These are phyloP conservation scores for Uronychia setigera DNA, from an alignment of 73 alveolate genomes.

Conservation along the genomic window DNA sequence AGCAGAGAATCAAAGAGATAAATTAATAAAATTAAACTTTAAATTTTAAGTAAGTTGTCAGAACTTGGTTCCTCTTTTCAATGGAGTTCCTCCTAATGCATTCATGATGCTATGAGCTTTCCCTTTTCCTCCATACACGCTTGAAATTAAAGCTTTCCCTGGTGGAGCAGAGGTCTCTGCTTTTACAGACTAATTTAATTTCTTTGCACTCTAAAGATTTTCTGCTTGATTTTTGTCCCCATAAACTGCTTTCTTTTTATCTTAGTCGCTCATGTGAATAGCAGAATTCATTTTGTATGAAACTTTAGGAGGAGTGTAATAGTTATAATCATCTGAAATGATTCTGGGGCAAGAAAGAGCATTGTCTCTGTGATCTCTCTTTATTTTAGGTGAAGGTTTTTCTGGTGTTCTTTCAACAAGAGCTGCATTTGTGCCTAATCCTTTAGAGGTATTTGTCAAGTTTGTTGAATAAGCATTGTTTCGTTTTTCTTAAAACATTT, in stretches of 20 bases:
- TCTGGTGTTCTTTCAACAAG: not conserved
- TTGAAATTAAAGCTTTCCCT: not conserved
- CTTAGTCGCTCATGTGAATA: slow-evolving; percentile 14
- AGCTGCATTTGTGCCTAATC: not conserved
- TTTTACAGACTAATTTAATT: not conserved
- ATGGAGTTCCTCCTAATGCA: not conserved
- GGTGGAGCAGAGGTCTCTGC: not conserved
- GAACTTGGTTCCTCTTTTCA: not conserved
- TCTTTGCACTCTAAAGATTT: slow-evolving; percentile 2
- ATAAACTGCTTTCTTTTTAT: slow-evolving; percentile 15
- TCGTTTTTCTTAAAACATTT: no score
- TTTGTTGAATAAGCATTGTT: no score
- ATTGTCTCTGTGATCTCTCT: not conserved
- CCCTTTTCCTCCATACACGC: not conserved
- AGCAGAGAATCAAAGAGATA: not conserved
- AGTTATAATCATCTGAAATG: not conserved
- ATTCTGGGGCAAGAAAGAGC: not conserved
- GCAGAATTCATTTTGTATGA: not conserved
- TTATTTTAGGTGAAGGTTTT: not conserved
- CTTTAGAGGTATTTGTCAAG: not conserved
- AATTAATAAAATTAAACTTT: no score
- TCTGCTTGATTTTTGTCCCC: slow-evolving; percentile 33
- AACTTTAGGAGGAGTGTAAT: not conserved
- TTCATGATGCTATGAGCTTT: not conserved
- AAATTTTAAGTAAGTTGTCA: not conserved